Conservation (phyloP, 2,329 filamentous ascomycete genomes). For the Venturia nashicola region DNA sequence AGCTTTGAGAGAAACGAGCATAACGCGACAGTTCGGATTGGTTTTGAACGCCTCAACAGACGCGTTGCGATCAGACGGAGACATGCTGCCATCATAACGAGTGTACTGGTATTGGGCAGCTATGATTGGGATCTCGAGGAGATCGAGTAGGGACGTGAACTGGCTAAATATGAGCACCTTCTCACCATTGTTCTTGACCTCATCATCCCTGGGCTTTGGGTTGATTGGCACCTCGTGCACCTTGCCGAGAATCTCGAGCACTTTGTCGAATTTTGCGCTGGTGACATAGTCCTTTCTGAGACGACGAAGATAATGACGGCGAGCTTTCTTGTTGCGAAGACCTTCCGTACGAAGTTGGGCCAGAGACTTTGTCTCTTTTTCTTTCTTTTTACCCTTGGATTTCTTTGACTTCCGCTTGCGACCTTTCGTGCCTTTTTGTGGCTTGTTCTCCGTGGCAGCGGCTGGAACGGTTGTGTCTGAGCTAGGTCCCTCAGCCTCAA, state of each 20-base stretch:
- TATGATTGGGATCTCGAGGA: constrained; percentile 60
- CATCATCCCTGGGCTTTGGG: constrained; percentile 22
- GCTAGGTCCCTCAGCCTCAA: constrained; percentile 26
- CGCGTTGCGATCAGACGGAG: constrained; percentile 49
- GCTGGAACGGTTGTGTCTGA: constrained; percentile 20
- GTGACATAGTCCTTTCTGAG: constrained; percentile 57
- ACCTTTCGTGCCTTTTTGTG: constrained; percentile 26
- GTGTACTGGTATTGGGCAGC: constrained; percentile 45
- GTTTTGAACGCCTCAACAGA: constrained; percentile 58
- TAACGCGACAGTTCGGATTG: constrained; percentile 47
- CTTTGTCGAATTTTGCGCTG: constrained; percentile 63
- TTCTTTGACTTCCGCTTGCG: constrained; percentile 14
- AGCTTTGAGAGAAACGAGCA: constrained; percentile 68
- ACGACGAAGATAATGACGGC: constrained; percentile 56
- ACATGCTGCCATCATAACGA: constrained; percentile 71
- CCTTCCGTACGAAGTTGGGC: constrained; percentile 57
- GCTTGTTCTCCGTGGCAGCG: constrained; percentile 15
- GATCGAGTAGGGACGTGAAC: constrained; percentile 67
- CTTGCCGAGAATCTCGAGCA: constrained; percentile 48
- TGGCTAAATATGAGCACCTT: constrained; percentile 77
- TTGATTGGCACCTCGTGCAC: constrained; percentile 31
- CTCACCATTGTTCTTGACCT: constrained; percentile 47
- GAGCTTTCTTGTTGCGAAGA: constrained; percentile 49
- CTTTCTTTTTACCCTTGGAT: constrained; percentile 30
- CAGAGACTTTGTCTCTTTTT: constrained; percentile 32